These are phyloP conservation scores for Rhodotorula sp. DNA, from an alignment of 1,284 basidiomycete species.

Conservation along the genomic window DNA sequence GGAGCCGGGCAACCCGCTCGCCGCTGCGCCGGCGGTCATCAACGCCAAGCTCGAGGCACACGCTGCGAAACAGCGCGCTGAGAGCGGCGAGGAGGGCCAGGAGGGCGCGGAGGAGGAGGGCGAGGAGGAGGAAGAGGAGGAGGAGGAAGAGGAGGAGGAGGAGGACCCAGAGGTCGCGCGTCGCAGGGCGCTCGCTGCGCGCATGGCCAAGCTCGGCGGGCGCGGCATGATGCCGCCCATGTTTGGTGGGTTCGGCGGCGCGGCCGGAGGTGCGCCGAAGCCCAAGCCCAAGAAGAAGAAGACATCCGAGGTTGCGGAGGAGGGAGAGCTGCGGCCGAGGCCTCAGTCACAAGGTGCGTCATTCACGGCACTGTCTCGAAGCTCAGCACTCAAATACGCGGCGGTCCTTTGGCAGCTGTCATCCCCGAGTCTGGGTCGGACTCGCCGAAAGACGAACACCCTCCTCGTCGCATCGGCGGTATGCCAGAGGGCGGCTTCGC, in stretches of 20 bases:
- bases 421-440: conserved; percentile 7
- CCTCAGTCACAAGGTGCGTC: conserved; percentile 16
- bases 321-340: not conserved
- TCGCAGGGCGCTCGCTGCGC: conserved; percentile 75
- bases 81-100: not conserved
- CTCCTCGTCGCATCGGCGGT: conserved; percentile 22
- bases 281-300: conserved; percentile 23
- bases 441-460: not conserved
- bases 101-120: not conserved
- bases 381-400: too few relatives aligned
- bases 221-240: conserved; percentile 61
- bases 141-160: conserved; percentile 49
- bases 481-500: conserved; percentile 36
- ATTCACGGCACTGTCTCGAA: too few relatives aligned
- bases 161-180: conserved; percentile 77
- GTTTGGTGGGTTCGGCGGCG: conserved; percentile 29
- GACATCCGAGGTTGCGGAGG: conserved; percentile 11
- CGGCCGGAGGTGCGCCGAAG: conserved; percentile 3
- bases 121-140: conserved; percentile 18
- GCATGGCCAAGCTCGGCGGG: conserved; percentile 85
- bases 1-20: not conserved
- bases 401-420: not conserved
- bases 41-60: not conserved
- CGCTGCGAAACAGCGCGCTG: not conserved
- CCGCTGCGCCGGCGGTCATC: not conserved